phyloP scores from a whole-genome alignment of 371 early-diverging fungal species.

The Mortierella sp. region DNA sequence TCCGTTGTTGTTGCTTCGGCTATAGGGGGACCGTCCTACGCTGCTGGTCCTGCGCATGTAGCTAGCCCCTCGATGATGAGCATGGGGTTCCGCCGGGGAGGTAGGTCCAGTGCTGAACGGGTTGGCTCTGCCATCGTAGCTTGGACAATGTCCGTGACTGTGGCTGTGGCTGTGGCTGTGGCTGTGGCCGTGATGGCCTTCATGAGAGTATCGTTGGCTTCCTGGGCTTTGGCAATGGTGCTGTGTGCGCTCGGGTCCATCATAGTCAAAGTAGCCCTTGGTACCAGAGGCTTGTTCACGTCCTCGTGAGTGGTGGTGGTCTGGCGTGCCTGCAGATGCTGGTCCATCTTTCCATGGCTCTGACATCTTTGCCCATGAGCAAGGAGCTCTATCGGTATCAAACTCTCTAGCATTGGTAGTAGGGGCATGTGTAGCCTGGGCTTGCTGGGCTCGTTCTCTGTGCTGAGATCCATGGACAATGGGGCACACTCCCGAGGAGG shows the following conservation, averaged over 20 bases:
- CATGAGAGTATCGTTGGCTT: conserved; percentile 4
- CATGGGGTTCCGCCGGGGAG: conserved; percentile 24
- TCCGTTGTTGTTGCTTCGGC: conserved; percentile 18
- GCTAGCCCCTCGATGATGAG: conserved; percentile 4
- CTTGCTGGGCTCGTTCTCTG: conserved; percentile 27
- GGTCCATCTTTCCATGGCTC: conserved; percentile 4
- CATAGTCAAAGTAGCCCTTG: conserved; percentile 20
- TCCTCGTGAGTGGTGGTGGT: conserved; percentile 5
- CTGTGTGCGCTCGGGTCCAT: neutral
- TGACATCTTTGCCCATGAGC: conserved; percentile 34
- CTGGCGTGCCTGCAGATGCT: no score
- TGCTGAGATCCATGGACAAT: conserved; percentile 46
- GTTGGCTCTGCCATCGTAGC: conserved; percentile 15
- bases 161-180: no score
- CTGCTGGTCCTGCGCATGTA: conserved; percentile 31
- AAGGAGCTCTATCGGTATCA: conserved; percentile 9
- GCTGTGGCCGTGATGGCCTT: neutral
- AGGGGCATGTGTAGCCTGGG: conserved; percentile 10
- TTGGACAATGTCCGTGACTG: no score
- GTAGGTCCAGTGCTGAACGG: conserved; percentile 41
- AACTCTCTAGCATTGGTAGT: conserved; percentile 3
- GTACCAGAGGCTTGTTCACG: neutral
- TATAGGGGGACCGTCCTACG: conserved; percentile 31
- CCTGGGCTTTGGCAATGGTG: conserved; percentile 16
- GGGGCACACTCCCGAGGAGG: conserved; percentile 42